phyloP scores from a whole-genome alignment of 805 yeast genomes.

The Candida piceae region DNA sequence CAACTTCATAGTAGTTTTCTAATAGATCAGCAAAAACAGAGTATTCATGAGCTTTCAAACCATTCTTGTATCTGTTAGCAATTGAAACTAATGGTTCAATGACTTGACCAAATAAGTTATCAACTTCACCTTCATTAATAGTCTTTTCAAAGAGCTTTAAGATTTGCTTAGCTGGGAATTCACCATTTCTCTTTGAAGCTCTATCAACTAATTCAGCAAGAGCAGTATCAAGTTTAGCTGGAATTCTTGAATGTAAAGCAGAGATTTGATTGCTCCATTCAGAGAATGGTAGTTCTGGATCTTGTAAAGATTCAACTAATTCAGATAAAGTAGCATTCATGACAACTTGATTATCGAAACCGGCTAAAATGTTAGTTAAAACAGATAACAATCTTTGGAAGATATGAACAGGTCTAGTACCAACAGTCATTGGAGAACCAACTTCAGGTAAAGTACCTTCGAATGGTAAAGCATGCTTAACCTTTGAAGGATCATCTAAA shows the following conservation, averaged over 20 bases:
- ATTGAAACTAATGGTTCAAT: conserved; percentile 72
- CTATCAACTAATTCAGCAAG: conserved; percentile 65
- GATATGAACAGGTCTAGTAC: conserved; percentile 78
- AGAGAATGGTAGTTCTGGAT: conserved; percentile 82
- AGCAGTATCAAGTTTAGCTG: conserved; percentile 65
- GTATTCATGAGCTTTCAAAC: conserved; percentile 81
- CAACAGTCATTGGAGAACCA: conserved; percentile 79
- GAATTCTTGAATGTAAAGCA: conserved; percentile 89
- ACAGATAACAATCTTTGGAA: conserved; percentile 55
- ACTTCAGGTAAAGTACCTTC: conserved; percentile 89
- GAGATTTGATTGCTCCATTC: conserved; percentile 86
- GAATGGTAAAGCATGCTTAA: conserved; percentile 91
- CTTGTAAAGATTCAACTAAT: conserved; percentile 66
- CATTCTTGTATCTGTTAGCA: conserved; percentile 65
- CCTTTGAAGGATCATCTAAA: conserved; percentile 94
- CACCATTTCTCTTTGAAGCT: conserved; percentile 58
- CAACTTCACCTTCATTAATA: conserved; percentile 42
- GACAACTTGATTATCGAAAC: conserved; percentile 93
- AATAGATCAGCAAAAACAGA: conserved; percentile 64
- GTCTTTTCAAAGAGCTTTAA: conserved; percentile 65
- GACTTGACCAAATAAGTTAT: conserved; percentile 47
- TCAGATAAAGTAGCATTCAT: conserved; percentile 78
- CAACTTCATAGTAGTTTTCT: conserved; percentile 71
- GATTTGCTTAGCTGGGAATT: conserved; percentile 90
- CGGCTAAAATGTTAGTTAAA: conserved; percentile 74